These are phyloP conservation scores for Apostasia shenzhenica DNA, from an alignment of 106 monocot genomes.

Conservation along the genomic window DNA sequence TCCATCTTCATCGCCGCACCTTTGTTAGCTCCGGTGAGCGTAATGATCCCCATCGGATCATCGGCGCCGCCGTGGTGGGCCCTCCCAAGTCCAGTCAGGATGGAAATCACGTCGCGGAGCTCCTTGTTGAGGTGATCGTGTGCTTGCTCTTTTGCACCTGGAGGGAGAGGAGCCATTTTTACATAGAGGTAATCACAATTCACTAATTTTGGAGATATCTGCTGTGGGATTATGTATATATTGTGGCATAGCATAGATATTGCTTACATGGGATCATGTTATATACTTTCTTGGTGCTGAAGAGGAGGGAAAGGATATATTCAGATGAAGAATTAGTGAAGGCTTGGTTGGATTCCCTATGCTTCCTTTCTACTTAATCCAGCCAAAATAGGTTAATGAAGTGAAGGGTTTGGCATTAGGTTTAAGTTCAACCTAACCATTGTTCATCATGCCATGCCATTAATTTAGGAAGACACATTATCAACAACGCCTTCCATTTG, in stretches of 20 bases:
- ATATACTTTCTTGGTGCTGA: conserved; percentile 2
- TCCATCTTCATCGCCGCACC: conserved; percentile 40
- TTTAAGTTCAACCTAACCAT: too few relatives aligned
- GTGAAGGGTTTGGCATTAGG: too few relatives aligned
- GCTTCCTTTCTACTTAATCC: neutral
- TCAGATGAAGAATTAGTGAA: too few relatives aligned
- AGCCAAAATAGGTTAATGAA: neutral
- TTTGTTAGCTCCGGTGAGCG: conserved; percentile 42
- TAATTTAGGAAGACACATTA: too few relatives aligned
- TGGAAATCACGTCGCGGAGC: conserved; percentile 23
- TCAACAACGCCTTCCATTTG: too few relatives aligned
- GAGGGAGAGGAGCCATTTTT: neutral
- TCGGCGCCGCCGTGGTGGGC: neutral
- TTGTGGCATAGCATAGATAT: neutral
- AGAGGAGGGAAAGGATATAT: conserved; percentile 17
- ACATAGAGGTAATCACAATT: neutral
- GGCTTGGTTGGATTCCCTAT: neutral
- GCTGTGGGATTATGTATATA: neutral
- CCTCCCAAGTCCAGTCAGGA: conserved; percentile 21
- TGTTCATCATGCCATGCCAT: too few relatives aligned
- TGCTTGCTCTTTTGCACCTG: conserved; percentile 3
- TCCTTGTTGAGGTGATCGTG: neutral
- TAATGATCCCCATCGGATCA: conserved; percentile 18
- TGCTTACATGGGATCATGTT: neutral
- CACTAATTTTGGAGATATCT: neutral